Evolutionary conservation across 2,329 filamentous ascomycete species (phyloP), one percentile per base, ranked within the genome.

Genomic region (Akanthomyces uredinophilus): DNA sequence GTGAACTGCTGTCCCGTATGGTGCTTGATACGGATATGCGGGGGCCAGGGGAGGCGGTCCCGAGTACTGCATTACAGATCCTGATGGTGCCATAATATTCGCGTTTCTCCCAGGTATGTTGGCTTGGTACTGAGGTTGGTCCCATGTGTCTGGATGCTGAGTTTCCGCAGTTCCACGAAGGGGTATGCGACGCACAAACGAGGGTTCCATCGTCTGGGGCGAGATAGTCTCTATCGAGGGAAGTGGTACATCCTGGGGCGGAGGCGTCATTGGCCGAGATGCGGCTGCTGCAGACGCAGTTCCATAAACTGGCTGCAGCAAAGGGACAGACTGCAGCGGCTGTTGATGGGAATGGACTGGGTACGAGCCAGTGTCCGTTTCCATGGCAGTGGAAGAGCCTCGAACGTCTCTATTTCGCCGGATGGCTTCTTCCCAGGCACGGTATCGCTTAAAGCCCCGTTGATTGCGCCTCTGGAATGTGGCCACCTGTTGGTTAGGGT

Each of bases 371-470:
- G 13, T 27, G 32, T 52, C 60, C 46, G 47, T 52, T 5, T 62
- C 53, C 54, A 58, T 57, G 53, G 16, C 47, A 20, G 37, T 52
- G 29, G 53, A 50, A 20, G 39, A 52, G 24, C 50, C 52, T 18
- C 56, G 46, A 16, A 58, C n/a, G 32, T 62, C 60, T 47, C 60
- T 39, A 61, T 69, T 73, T 29, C 75, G 73, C 54, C 70, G 68
- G 43, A 77, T 68, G 22, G 75, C 75, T 47, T 75, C 73, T 63
- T 75, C 72, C 75, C 75, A 77, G n/a, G 75, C 78, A 64, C 77
- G 73, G 58, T 81, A 81, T 65, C 79, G 72, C 65, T 77, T 76
- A 63, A 82, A 81, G 2, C 79, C 79, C 39, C 78, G 73, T 53
- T 79, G 77, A 32, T 73, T 71, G 70, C 69, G 27, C 67, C 53